phyloP scores from a whole-genome alignment of 2,329 filamentous ascomycete genomes.

The Dactylellina leptospora region DNA sequence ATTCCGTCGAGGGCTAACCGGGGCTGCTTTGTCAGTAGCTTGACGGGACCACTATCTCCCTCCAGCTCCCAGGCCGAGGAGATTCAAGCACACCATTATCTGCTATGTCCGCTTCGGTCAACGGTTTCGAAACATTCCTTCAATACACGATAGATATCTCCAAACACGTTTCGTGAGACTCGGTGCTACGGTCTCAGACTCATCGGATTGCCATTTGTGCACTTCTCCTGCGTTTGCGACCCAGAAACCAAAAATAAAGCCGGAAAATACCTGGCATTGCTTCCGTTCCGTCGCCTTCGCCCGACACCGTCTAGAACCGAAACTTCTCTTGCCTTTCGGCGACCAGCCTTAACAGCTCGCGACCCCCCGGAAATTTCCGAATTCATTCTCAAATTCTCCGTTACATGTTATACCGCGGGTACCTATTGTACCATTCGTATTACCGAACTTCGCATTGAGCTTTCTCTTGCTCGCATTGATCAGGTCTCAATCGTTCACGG shows the following conservation, averaged over 20 bases:
- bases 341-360: conserved; percentile 22
- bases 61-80: conserved; percentile 38
- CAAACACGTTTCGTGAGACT: conserved; percentile 46
- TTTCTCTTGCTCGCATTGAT: conserved; percentile 15
- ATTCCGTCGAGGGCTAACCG: conserved; percentile 36
- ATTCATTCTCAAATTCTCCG: conserved; percentile 33
- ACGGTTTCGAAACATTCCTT: conserved; percentile 42
- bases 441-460: conserved; percentile 30
- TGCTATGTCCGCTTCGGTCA: conserved; percentile 27
- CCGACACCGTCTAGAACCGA: conserved; percentile 22
- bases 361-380: conserved; percentile 37
- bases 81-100: conserved; percentile 10
- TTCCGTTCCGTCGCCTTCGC: not conserved
- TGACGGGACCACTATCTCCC: conserved; percentile 30
- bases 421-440: conserved; percentile 19
- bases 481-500: not conserved
- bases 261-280: conserved; percentile 7
- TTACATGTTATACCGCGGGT: conserved; percentile 7
- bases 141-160: conserved; percentile 30
- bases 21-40: conserved; percentile 40
- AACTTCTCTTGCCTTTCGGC: conserved; percentile 28
- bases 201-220: conserved; percentile 15
- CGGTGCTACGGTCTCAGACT: conserved; percentile 41
- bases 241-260: conserved; percentile 1
- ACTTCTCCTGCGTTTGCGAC: not conserved